Evolutionary conservation across 2,329 filamentous ascomycete genomes (phyloP).

Genomic region (Penicillium freii): DNA sequence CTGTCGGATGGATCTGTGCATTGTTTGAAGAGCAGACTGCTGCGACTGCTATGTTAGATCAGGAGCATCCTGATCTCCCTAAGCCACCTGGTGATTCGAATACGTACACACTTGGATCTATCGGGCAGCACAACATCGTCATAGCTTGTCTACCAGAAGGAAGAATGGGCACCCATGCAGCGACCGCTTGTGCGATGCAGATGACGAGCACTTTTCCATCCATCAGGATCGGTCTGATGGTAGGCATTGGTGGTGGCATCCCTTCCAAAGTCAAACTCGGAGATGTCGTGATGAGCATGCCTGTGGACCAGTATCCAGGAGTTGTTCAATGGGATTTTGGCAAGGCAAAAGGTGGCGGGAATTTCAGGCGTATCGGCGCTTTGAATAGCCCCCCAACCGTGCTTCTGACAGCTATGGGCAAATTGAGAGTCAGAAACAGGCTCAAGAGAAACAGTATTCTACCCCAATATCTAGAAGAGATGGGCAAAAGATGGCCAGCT

Average conservation of each 20-base stretch:
- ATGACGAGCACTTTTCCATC: neutral
- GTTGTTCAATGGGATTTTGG: neutral
- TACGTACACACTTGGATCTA: neutral
- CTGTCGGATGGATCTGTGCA: neutral
- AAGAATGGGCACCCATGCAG: neutral
- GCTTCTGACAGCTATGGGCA: neutral
- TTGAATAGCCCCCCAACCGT: neutral
- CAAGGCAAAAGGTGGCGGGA: neutral
- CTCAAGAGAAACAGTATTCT: neutral
- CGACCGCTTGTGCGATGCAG: neutral
- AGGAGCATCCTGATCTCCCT: neutral
- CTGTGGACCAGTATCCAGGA: neutral
- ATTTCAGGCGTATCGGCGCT: neutral
- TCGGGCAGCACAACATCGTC: neutral
- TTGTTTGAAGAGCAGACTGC: neutral
- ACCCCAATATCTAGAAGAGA: neutral
- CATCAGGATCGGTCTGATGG: neutral
- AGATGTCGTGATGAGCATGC: neutral
- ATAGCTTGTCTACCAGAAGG: neutral
- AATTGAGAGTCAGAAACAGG: neutral
- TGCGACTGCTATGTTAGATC: neutral
- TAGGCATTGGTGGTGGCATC: neutral
- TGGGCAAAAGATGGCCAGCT: neutral
- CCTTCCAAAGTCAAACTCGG: neutral
- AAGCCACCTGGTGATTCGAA: neutral